Conservation (phyloP, 1,284 basidiomycete genomes). For the Malassezia sp. region DNA sequence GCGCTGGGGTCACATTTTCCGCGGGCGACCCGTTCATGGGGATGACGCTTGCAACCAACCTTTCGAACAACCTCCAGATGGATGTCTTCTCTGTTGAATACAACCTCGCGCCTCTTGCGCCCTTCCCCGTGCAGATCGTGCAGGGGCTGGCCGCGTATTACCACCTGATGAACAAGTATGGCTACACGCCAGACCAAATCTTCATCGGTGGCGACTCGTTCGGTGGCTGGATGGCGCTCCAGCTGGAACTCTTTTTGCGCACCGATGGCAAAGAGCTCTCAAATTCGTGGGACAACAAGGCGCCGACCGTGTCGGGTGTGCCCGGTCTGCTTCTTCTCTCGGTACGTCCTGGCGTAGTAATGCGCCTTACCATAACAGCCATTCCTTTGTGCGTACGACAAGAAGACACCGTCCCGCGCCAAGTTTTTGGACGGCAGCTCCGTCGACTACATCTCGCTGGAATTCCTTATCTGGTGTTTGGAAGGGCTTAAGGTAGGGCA, state of each 20-base stretch:
- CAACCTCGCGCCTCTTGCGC: constrained; percentile 34
- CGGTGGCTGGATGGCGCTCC: constrained; percentile 30
- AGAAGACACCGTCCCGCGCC: constrained; percentile 7
- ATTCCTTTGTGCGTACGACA: constrained; percentile 20
- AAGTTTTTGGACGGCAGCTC: too few species aligned
- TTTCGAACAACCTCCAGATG: constrained; percentile 24
- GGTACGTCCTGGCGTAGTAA: too few species aligned
- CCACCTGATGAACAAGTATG: constrained; percentile 29
- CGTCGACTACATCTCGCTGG: constrained; percentile 25
- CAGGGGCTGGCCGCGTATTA: constrained; percentile 35
- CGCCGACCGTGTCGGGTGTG: constrained; percentile 12
- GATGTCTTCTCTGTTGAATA: constrained; percentile 44
- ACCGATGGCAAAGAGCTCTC: constrained; percentile 24
- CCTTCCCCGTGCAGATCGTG: constrained; percentile 32
- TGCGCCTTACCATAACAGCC: too few species aligned
- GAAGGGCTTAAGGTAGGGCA: constrained; percentile 11
- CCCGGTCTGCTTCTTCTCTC: constrained; percentile 31
- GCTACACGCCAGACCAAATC: constrained; percentile 37
- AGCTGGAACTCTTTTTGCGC: constrained; percentile 37
- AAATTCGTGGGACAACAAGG: constrained; percentile 1
- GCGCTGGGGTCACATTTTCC: constrained; percentile 39
- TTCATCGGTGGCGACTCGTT: constrained; percentile 40
- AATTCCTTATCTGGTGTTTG: constrained; percentile 33
- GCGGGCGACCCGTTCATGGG: constrained; percentile 42
- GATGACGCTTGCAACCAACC: constrained; percentile 25